Base-by-base conservation (phyloP, 1,284 basidiomycete species). In the Kwoniella shivajii region DNA sequence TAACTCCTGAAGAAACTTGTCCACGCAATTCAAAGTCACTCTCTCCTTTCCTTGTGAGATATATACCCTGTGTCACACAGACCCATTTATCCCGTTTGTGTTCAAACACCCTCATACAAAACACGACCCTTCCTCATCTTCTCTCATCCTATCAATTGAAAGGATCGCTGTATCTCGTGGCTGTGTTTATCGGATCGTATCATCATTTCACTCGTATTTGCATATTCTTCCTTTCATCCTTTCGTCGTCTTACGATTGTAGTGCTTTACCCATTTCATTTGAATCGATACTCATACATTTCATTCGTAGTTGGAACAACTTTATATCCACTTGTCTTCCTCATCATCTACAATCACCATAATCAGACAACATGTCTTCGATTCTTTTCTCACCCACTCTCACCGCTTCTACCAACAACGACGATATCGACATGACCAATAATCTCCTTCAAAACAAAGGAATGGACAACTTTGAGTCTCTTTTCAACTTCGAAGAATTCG, bases 401-500 rank as follows among this genome's bases (percentile, higher is more conserved):
- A 65, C 63, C 26, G 57, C 64, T 22, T 61, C 63, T 7, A 61
- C 55, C 48, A 39, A 61, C 43, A 14, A 56, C 45, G 41, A 49
- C 58, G 60, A 64, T 43, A 52, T 54, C 44, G 50, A 58, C n/a
- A 60, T 59, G 50, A 50, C 41, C 29, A 29, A 34, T 33, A 6
- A 50, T 27, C 43, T 67, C 26, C 37, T 60, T 26, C 54, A 54
- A 29, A 63, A 68, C 49, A 68, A 69, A 47, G 63, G 62, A 3
- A 57, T 73, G 20, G 57, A 64, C n/a, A 68, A 71, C 50, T 70
- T 75, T 43, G 61, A 63, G 42, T 68, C 74, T 30, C 60, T 76
- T 13, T 71, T 76, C 65, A 69, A 74, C 63, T 72, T 76, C 59
- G 71, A 71, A 43, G 65, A 65, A 48, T 72, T 63, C 50, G 68